Base-by-base conservation (phyloP, 805 yeast species). In the Ogataea nitratoaversa region DNA sequence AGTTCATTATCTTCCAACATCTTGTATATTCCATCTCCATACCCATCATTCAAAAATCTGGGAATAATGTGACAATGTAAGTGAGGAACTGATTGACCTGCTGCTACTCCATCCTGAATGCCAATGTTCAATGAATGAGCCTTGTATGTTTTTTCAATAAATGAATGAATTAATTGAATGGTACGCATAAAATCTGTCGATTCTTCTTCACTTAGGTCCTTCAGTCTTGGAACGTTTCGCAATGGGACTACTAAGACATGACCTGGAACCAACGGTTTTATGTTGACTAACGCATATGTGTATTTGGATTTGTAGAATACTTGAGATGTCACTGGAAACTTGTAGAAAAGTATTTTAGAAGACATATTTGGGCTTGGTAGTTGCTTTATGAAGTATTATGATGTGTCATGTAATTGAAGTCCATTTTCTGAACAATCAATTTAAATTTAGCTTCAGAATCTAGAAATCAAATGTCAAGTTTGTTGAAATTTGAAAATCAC, bases 51-150 rank as follows among this genome's bases (percentile, higher is more conserved):
- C 34, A 78, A 62, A 57, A 73, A 79, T 30, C 99, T 71, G 6
- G 99, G 99, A 17, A 93, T 89, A 16, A 93, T 65, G 59, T 93
- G 99, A 17, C 96, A 84, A 60, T 93, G 99, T 22, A 91, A 71
- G 62, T 93, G 99, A 5, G 97, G 95, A 2, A 93, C 82, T n/a
- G 90, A 78, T 59, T 93, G 99, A 3, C 99, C 99, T 1, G 97
- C 91, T 36, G 88, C 88, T 0, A 89, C 85, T 0, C 99, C 99
- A 59, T 93, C 99, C 60, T 93, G 99, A 43, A 95, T 87, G 9
- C 97, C 91, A 30, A 93, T 73, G 57, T 95, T 95, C 44, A 89
- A 56, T 1, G 95, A 71, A 50, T 90, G 95, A 2, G 96, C 95
- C 27, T 79, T 71, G 59, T 81, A 93, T 11, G 72, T 66, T 42